Conservation (phyloP, 2,329 filamentous ascomycete genomes). For the Fusarium sp. region DNA sequence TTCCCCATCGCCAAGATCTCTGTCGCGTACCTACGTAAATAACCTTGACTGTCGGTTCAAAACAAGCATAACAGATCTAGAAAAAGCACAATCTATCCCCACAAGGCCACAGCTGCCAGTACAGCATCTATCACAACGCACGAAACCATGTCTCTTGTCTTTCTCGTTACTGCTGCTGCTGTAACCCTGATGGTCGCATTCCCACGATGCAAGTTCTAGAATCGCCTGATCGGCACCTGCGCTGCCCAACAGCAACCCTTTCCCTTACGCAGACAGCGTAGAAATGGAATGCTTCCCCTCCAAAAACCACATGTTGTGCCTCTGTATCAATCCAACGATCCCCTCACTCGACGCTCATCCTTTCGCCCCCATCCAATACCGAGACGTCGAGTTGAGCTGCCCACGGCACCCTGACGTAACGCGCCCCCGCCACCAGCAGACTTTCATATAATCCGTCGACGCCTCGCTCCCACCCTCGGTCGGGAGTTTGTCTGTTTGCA, state of each 20-base stretch:
- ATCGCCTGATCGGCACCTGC: constrained; percentile 35
- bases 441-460: constrained; percentile 14
- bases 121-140: background rate
- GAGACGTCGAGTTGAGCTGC: background rate
- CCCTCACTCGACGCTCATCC: constrained; percentile 20
- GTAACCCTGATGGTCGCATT: constrained; percentile 31
- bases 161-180: background rate
- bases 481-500: background rate
- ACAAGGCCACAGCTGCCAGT: constrained; percentile 8
- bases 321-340: constrained; percentile 8
- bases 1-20: constrained; percentile 6
- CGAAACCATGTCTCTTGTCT: constrained; percentile 5
- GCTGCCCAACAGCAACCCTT: constrained; percentile 15
- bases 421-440: constrained; percentile 26
- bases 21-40: background rate
- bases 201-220: constrained; percentile 10
- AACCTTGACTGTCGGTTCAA: background rate
- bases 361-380: background rate
- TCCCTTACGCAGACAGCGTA: background rate
- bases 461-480: constrained; percentile 18
- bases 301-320: constrained; percentile 22
- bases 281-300: constrained; percentile 27
- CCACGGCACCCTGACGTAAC: constrained; percentile 34
- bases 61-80: constrained; percentile 19
- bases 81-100: constrained; percentile 15